Percentiles rank a stretch among this genome's conserved stretches.
phyloP scores from a whole-genome alignment of 129 eudicot species.

The Arctium minus region DNA sequence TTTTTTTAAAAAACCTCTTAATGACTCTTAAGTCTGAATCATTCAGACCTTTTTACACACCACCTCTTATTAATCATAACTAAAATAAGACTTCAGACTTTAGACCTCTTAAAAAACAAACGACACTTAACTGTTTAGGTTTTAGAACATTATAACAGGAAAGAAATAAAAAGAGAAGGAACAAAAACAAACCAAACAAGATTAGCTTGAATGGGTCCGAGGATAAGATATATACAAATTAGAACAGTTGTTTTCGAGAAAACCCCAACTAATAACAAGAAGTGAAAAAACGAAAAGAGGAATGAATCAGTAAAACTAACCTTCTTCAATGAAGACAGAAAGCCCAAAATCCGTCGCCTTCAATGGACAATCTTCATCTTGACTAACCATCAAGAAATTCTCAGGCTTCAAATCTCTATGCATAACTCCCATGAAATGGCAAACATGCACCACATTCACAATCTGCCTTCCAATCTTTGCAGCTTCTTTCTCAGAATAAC shows the following conservation, averaged over 20 bases:
- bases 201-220: not conserved
- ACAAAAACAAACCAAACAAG: not conserved
- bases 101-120: too few relatives aligned
- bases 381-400: slow-evolving; percentile 79
- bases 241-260: not conserved
- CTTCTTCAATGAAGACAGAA: slow-evolving; percentile 91
- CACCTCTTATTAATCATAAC: too few relatives aligned
- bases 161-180: not conserved
- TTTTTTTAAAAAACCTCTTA: too few relatives aligned
- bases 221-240: not conserved
- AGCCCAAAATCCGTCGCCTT: slow-evolving; percentile 96
- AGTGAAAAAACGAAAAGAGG: not conserved
- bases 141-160: not conserved
- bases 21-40: too few relatives aligned
- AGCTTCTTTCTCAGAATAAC: slow-evolving; percentile 83
- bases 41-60: too few relatives aligned
- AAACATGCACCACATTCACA: slow-evolving; percentile 91
- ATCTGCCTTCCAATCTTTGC: slow-evolving; percentile 80
- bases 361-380: slow-evolving; percentile 52
- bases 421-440: slow-evolving; percentile 96
- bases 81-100: too few relatives aligned
- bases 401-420: slow-evolving; percentile 94
- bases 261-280: too few relatives aligned
- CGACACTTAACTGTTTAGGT: not conserved
- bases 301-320: slow-evolving; percentile 32